Percentiles rank a stretch among this genome's conserved stretches.
Conservation (phyloP, 495 filamentous ascomycete genomes). For the Bacidia rubella region DNA sequence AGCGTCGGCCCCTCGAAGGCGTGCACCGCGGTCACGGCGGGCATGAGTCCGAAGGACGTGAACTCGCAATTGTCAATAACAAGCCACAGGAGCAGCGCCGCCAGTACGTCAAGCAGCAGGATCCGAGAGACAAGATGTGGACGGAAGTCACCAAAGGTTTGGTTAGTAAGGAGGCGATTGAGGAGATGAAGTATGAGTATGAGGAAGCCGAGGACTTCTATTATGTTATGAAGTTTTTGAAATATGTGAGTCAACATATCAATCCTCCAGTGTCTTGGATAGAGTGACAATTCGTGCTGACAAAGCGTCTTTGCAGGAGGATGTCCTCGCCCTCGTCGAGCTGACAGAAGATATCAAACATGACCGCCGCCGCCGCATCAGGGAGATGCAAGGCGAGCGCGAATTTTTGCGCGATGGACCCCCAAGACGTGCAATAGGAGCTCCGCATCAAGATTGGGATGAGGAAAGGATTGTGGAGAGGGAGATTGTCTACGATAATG, state of each 20-base stretch:
- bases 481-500: constrained; percentile 40
- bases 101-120: constrained; percentile 28
- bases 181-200: constrained; percentile 71
- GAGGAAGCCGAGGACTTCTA: constrained; percentile 85
- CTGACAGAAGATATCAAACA: constrained; percentile 70
- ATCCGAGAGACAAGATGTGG: constrained; percentile 60
- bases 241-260: constrained; percentile 50
- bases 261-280: constrained; percentile 17
- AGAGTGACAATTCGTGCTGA: not conserved
- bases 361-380: constrained; percentile 59
- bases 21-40: constrained; percentile 19
- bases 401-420: constrained; percentile 28
- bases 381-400: constrained; percentile 72
- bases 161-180: constrained; percentile 76
- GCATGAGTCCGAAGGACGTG: constrained; percentile 24
- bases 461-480: constrained; percentile 46
- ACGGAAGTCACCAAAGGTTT: constrained; percentile 95
- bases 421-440: constrained; percentile 14
- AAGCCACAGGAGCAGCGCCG: constrained; percentile 15
- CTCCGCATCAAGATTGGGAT: constrained; percentile 24
- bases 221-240: constrained; percentile 84
- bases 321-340: constrained; percentile 72
- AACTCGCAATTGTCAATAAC: constrained; percentile 22
- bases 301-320: constrained; percentile 44
- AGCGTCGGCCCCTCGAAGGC: constrained; percentile 11